phyloP scores from a whole-genome alignment of 2,329 filamentous ascomycete genomes.

The Xylariaceae sp. region DNA sequence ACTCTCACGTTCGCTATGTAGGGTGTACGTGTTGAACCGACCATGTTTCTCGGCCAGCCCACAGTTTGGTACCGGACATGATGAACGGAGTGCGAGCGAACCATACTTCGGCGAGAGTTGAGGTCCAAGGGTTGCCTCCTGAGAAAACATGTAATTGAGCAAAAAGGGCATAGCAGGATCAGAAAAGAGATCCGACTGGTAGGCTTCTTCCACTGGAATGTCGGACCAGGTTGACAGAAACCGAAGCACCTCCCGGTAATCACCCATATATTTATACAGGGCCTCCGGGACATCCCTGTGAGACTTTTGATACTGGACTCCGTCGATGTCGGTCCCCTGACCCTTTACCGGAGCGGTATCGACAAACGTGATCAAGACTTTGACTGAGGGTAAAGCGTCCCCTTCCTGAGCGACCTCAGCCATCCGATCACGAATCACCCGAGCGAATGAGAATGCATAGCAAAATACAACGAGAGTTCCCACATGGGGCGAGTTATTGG shows the following conservation, averaged over 20 bases:
- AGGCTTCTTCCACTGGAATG: not conserved
- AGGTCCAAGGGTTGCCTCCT: not conserved
- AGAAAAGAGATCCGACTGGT: slow-evolving; percentile 8
- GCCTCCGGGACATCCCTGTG: slow-evolving; percentile 4
- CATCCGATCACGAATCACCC: slow-evolving; percentile 3
- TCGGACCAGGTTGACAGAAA: slow-evolving; percentile 2
- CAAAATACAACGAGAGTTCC: slow-evolving; percentile 5
- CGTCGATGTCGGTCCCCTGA: not conserved
- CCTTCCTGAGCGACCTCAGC: not conserved
- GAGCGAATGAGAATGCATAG: slow-evolving; percentile 5
- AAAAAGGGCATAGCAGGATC: slow-evolving; percentile 1
- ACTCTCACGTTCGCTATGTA: not conserved
- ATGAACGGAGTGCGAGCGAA: slow-evolving; percentile 6
- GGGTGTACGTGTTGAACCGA: slow-evolving; percentile 2
- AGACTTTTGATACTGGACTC: slow-evolving; percentile 4
- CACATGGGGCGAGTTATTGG: slow-evolving; percentile 8
- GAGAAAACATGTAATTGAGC: slow-evolving; percentile 2
- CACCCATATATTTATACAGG: not conserved
- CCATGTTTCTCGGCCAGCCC: slow-evolving; percentile 9
- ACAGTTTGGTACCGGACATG: slow-evolving; percentile 7
- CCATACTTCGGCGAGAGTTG: slow-evolving; percentile 5
- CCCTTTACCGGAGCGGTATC: slow-evolving; percentile 7
- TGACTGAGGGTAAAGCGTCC: not conserved
- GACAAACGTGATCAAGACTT: slow-evolving; percentile 8
- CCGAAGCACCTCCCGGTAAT: slow-evolving; percentile 5